Evolutionary conservation across 2,329 filamentous ascomycete species (phyloP), one percentile per base, ranked within the genome.

Genomic region (Hypoxylon sp.): DNA sequence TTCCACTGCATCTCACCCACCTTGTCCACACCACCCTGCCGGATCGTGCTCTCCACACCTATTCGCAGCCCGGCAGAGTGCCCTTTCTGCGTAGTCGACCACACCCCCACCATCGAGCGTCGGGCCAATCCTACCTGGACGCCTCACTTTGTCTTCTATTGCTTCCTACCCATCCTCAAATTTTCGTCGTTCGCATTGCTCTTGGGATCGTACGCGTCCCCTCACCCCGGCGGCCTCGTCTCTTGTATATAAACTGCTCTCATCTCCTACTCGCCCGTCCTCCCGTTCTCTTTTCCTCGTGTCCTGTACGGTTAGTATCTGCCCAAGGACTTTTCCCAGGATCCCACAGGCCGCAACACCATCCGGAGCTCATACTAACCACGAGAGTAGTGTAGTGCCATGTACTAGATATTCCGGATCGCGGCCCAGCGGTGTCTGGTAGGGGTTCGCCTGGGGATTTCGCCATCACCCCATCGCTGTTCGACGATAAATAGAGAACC

Each of bases 401-500:
- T 77, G 75, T 73, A 71, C 72, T 76, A 76, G 72, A 70, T 62
- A 62, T 66, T 35, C 53, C 60, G 58, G 63, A 64, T 70, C 64
- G 69, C 69, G 69, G 68, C 66, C 69, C 69, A 69, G 69, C 69
- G 57, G 62, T 62, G 65, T 62, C 64, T 66, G 69, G 66, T 57
- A 65, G 63, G 27, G 67, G 67, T 69, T n/a, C 69, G 68, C 63
- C 61, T 54, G 65, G 59, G n/a, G 61, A 57, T 61, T 48, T 64
- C 55, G 55, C 60, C 54, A 37, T 57, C 62, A 15, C 58, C 63
- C 58, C 62, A 60, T 62, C 52, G 37, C 20, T 48, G n/a, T 9
- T 52, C 56, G 55, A 64, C 48, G 40, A 69, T 67, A 70, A 70
- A 71, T 67, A 70, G 62, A 41, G 57, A 48, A 46, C 52, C 33